These are phyloP conservation scores for Glycine latifolia DNA, from an alignment of 306 rosid genomes.

Conservation along the genomic window DNA sequence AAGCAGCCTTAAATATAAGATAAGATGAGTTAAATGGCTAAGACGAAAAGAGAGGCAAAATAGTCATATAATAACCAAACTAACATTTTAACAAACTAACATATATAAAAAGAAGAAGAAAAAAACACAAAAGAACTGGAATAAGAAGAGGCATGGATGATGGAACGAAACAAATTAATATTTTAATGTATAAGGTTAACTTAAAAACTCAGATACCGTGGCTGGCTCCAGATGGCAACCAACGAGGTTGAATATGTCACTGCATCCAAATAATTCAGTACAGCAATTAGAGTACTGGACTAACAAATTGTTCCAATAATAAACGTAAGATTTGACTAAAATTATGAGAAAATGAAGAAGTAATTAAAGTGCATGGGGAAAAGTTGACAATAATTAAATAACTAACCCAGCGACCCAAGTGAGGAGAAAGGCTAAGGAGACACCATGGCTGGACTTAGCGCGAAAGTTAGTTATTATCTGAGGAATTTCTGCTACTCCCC, in stretches of 20 bases:
- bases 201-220: constrained; percentile 64
- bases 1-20: no score
- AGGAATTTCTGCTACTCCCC: constrained; percentile 95
- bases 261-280: constrained; percentile 40
- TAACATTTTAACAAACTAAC: no score
- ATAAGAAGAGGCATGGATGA: not conserved
- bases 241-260: constrained; percentile 77
- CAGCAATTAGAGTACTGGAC: constrained; percentile 11
- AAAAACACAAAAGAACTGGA: not conserved
- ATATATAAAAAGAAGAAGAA: no score
- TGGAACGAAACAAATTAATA: not conserved
- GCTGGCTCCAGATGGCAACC: constrained; percentile 96
- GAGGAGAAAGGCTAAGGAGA: constrained; percentile 84
- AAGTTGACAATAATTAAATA: no score
- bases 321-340: not conserved
- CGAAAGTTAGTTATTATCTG: constrained; percentile 88
- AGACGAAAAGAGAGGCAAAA: no score
- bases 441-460: constrained; percentile 88
- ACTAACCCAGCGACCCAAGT: constrained; percentile 95
- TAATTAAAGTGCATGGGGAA: not conserved
- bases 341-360: not conserved
- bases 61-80: no score
- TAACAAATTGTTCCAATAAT: no score
- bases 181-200: no score
- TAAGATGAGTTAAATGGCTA: no score